Percentiles rank a stretch among this genome's conserved stretches.
Conservation (phyloP, 768 basidiomycete species). For the Phaeotremella fagi region DNA sequence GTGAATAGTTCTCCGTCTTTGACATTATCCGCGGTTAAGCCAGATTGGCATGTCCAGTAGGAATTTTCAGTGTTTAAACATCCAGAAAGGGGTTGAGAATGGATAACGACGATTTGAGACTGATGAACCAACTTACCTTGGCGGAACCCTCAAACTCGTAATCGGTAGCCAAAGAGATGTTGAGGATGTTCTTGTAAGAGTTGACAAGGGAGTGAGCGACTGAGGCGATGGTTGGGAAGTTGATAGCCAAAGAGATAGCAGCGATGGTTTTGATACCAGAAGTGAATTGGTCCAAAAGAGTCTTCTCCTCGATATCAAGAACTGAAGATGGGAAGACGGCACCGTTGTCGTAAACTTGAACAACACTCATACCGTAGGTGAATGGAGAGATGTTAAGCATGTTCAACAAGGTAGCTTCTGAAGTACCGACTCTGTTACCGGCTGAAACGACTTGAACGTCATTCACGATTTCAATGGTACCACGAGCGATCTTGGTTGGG, state of each 20-base stretch:
- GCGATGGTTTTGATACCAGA: slow-evolving; percentile 93
- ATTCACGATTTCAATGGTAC: slow-evolving; percentile 98
- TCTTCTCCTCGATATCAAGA: slow-evolving; percentile 86
- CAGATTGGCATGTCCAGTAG: slow-evolving; percentile 54
- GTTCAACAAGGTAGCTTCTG: slow-evolving; percentile 97
- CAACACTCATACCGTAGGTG: slow-evolving; percentile 98
- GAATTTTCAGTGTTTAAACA: slow-evolving; percentile 74
- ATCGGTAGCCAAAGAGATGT: slow-evolving; percentile 81
- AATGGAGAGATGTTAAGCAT: slow-evolving; percentile 99
- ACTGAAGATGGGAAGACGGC: slow-evolving; percentile 84
- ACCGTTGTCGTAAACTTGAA: slow-evolving; percentile 92
- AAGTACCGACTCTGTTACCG: slow-evolving; percentile 88
- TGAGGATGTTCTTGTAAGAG: slow-evolving; percentile 97
- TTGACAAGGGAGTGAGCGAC: slow-evolving; percentile 94
- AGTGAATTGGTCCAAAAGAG: slow-evolving; percentile 86
- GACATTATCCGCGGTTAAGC: slow-evolving; percentile 22
- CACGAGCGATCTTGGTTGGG: slow-evolving; percentile 99
- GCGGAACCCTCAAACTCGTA: slow-evolving; percentile 90
- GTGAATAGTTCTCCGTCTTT: slow-evolving; percentile 23
- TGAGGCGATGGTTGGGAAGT: slow-evolving; percentile 93
- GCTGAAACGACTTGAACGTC: slow-evolving; percentile 92
- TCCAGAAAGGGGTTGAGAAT: slow-evolving; percentile 41
- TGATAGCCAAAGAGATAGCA: slow-evolving; percentile 87
- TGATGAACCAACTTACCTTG: slow-evolving; percentile 60
- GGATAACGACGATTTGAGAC: slow-evolving; percentile 13